Evolutionary conservation across 177 flowering plant genomes (phyloP), one percentile per base, ranked within the genome.

Genomic region (Telopea speciosissima): DNA sequence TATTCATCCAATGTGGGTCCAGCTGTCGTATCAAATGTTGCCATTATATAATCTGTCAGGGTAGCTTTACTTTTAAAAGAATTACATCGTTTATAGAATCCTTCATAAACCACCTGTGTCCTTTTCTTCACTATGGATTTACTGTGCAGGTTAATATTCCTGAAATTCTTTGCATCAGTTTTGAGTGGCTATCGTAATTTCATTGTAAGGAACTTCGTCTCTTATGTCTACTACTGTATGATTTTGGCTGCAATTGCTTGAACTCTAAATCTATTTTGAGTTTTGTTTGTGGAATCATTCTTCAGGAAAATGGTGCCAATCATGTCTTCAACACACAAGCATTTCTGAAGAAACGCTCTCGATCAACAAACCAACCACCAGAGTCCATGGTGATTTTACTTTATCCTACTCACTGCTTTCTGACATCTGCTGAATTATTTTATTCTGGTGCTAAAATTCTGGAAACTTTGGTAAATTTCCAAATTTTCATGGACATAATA

Each of bases 181-280:
- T 81, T 95, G 81, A 86, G 95, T 82, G 99, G 99, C 83, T 95
- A 95, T 75, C 96, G 96, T 77, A 95, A 95, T 80, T 95, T 93
- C 78, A 82, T 93, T 21, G 99, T 95, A 88, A 72, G 97, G 45
- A 59, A 42, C 63, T 52, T 0, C 16, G 40, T 54, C 77, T 62
- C 26, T 56, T 70, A 65, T 22, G 63, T 24, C 28, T 66, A 49
- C 64, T 22, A 70, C 62, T 26, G 28, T 60, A 13, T 59, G 26
- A 14, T n/a, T 77, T 68, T 59, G 21, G 52, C 70, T n/a, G 13
- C 23, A 67, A 21, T 24, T 61, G 2, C 65, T 63, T 56, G 23
- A 40, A 19, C 28, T 64, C 40, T n/a, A 56, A 24, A 23, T 70
- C 24, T 74, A 24, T 49, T 72, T 52, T 19, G 3, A 42, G 13